A percentile compares a stretch with the other conserved stretches of the same genome.
These are phyloP conservation scores for Styphnolobium japonicum DNA, from an alignment of 306 rosid genomes.

Conservation along the genomic window DNA sequence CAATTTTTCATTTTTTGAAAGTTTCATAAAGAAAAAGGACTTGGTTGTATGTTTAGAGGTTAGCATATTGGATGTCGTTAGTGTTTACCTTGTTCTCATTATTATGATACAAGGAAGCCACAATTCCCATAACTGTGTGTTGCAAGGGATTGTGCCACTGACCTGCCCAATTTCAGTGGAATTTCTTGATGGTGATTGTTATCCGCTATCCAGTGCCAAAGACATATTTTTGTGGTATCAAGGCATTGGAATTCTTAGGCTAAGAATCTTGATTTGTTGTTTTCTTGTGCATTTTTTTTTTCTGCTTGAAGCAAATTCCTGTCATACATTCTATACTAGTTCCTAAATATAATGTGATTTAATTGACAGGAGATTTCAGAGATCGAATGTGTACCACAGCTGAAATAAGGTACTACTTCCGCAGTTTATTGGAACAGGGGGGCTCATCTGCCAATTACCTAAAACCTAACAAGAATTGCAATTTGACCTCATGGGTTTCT, in stretches of 20 bases:
- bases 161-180: neutral
- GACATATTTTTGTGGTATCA: neutral
- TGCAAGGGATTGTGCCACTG: neutral
- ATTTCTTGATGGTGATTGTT: neutral
- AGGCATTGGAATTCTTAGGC: neutral
- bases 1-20: neutral
- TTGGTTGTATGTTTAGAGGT: neutral
- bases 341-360: constrained; percentile 23
- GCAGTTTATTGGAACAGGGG: constrained; percentile 32
- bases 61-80: neutral
- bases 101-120: neutral
- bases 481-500: constrained; percentile 61
- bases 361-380: constrained; percentile 57
- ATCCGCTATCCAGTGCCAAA: neutral
- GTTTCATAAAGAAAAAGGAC: neutral
- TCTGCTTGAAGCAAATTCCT: neutral
- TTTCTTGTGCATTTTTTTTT: neutral
- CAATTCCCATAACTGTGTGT: constrained; percentile 5
- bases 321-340: neutral
- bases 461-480: constrained; percentile 74
- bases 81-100: neutral
- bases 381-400: constrained; percentile 54
- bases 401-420: constrained; percentile 62
- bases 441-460: constrained; percentile 29
- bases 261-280: neutral